Conservation (phyloP, 208 protist genomes). For the Acanthamoeba lenticulata region DNA sequence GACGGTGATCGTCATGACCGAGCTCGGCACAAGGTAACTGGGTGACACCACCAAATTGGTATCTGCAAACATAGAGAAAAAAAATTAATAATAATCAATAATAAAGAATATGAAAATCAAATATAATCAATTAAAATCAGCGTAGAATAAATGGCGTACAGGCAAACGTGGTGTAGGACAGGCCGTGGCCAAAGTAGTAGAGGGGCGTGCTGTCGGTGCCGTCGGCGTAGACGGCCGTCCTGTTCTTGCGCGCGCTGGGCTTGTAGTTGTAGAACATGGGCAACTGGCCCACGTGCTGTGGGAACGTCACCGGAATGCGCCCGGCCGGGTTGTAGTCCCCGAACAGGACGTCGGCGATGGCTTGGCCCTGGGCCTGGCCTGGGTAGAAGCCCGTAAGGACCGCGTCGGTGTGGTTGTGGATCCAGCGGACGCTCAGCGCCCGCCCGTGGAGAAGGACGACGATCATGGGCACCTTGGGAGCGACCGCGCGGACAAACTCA, state of each 20-base stretch:
- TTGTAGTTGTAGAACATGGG: conserved; percentile 50
- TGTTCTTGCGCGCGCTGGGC: neutral
- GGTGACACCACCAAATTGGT: neutral
- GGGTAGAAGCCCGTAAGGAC: conserved; percentile 6
- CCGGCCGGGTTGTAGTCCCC: neutral
- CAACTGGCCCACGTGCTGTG: neutral
- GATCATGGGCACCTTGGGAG: neutral
- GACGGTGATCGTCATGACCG: neutral
- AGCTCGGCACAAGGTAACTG: neutral
- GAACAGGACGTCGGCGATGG: neutral
- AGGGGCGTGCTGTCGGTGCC: neutral
- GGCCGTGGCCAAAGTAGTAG: neutral
- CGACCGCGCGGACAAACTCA: neutral
- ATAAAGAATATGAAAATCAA: too few relatives aligned
- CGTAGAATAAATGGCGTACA: too few relatives aligned
- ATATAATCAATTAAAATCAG: too few relatives aligned
- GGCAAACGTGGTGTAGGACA: neutral
- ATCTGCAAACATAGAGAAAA: too few relatives aligned
- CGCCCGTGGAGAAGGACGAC: neutral
- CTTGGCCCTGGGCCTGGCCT: neutral
- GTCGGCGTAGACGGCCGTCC: neutral
- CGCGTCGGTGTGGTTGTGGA: neutral
- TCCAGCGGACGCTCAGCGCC: neutral
- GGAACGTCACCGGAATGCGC: conserved; percentile 3
- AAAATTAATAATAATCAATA: too few relatives aligned